phyloP scores from a whole-genome alignment of 352 stramenopile species.

The Phytophthora boehmeriae region DNA sequence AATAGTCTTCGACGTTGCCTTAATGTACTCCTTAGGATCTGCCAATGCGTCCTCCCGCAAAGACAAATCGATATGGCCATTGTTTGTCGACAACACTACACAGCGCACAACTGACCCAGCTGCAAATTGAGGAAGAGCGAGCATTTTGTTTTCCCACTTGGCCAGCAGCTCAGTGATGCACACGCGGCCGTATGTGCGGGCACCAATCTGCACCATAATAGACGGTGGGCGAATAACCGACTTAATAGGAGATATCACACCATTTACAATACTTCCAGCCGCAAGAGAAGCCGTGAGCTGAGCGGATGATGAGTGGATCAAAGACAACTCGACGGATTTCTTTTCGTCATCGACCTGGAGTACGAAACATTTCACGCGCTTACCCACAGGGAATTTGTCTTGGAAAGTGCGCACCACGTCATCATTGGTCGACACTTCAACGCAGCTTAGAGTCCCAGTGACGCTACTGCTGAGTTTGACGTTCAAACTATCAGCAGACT shows the following conservation, averaged over 20 bases:
- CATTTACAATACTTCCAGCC: conserved; percentile 64
- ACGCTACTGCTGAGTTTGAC: conserved; percentile 82
- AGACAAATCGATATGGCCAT: conserved; percentile 74
- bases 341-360: conserved; percentile 73
- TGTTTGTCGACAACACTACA: conserved; percentile 64
- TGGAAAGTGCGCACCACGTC: conserved; percentile 63
- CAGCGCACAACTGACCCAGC: conserved; percentile 73
- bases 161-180: conserved; percentile 80
- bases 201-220: conserved; percentile 85
- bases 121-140: conserved; percentile 64
- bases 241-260: conserved; percentile 77
- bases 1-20: conserved; percentile 34
- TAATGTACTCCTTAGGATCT: conserved; percentile 60
- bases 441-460: conserved; percentile 57
- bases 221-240: conserved; percentile 75
- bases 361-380: conserved; percentile 71
- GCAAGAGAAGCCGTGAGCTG: conserved; percentile 42
- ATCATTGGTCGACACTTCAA: conserved; percentile 76
- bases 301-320: conserved; percentile 49
- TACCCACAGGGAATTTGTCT: conserved; percentile 77
- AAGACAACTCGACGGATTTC: conserved; percentile 75
- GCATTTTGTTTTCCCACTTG: conserved; percentile 78
- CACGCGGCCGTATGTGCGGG: conserved; percentile 79
- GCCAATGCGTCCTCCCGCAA: conserved; percentile 67
- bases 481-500: conserved; percentile 54